These are phyloP conservation scores for Terfezia claveryi DNA, from an alignment of 495 filamentous ascomycete species.

Conservation along the genomic window DNA sequence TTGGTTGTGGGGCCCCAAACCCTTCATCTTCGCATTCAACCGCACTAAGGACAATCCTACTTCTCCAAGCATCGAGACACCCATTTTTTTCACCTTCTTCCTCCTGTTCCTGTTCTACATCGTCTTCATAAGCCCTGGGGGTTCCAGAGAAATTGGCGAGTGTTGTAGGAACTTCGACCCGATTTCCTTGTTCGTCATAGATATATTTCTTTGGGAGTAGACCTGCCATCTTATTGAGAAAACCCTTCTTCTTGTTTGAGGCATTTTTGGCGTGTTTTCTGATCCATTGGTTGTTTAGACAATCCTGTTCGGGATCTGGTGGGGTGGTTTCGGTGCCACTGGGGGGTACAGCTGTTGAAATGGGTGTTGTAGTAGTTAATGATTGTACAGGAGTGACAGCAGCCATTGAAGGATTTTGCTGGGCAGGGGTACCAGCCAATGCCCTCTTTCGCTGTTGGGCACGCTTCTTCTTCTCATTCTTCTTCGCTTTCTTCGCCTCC, in stretches of 20 bases:
- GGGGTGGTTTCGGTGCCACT: too few species aligned
- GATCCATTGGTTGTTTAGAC: too few species aligned
- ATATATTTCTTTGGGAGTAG: conserved; percentile 9
- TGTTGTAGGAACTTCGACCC: not conserved
- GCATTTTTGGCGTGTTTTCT: conserved; percentile 2
- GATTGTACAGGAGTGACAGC: too few species aligned
- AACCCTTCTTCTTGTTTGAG: conserved; percentile 8
- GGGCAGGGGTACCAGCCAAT: too few species aligned
- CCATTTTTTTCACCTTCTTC: not conserved
- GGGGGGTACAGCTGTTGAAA: too few species aligned
- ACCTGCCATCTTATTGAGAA: conserved; percentile 2
- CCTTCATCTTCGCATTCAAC: conserved; percentile 64
- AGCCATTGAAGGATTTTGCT: too few species aligned
- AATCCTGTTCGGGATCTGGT: too few species aligned
- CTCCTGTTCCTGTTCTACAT: not conserved
- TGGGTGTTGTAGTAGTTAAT: too few species aligned
- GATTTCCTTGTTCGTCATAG: conserved; percentile 12
- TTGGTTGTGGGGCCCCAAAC: conserved; percentile 52
- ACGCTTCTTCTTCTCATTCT: too few species aligned
- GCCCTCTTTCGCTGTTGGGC: too few species aligned
- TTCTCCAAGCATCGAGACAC: conserved; percentile 38
- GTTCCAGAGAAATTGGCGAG: conserved; percentile 9
- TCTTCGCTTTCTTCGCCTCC: too few species aligned
- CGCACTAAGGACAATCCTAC: conserved; percentile 48
- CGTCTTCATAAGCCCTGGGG: not conserved